phyloP scores from a whole-genome alignment of 2,329 filamentous ascomycete species.

The Trichoderma sp. region DNA sequence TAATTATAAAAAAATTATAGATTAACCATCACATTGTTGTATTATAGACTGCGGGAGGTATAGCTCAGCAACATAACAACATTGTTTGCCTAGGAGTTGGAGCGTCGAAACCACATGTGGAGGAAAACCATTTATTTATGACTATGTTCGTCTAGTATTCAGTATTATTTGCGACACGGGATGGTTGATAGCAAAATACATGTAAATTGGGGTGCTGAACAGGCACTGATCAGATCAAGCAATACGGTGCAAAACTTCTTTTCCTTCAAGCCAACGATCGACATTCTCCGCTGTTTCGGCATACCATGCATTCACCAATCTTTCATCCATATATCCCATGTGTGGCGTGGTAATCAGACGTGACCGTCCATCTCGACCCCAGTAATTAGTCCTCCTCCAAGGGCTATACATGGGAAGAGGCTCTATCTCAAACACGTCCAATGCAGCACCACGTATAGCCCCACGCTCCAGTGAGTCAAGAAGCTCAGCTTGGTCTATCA shows the following conservation, averaged over 20 bases:
- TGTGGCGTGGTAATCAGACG: constrained; percentile 68
- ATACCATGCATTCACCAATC: constrained; percentile 66
- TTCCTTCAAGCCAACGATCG: constrained; percentile 47
- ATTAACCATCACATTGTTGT: background rate
- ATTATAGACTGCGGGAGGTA: background rate
- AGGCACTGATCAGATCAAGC: background rate
- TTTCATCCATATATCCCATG: constrained; percentile 72
- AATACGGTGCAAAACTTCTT: constrained; percentile 25
- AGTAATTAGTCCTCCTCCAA: background rate
- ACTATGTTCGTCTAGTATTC: background rate
- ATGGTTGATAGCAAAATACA: background rate
- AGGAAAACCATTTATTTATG: background rate
- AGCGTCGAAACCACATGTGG: background rate
- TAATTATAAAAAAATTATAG: no score
- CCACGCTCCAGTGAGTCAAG: constrained; percentile 59
- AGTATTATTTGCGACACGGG: background rate
- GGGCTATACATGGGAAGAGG: constrained; percentile 50
- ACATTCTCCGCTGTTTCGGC: constrained; percentile 66
- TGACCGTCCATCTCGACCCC: constrained; percentile 53
- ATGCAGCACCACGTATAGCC: constrained; percentile 64
- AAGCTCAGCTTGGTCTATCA: constrained; percentile 68
- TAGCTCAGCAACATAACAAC: background rate
- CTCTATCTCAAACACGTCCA: constrained; percentile 75
- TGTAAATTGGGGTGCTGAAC: background rate
- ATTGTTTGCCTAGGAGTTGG: background rate